phyloP scores from a whole-genome alignment of 495 filamentous ascomycete species.

The Hyaloscypha variabilis region DNA sequence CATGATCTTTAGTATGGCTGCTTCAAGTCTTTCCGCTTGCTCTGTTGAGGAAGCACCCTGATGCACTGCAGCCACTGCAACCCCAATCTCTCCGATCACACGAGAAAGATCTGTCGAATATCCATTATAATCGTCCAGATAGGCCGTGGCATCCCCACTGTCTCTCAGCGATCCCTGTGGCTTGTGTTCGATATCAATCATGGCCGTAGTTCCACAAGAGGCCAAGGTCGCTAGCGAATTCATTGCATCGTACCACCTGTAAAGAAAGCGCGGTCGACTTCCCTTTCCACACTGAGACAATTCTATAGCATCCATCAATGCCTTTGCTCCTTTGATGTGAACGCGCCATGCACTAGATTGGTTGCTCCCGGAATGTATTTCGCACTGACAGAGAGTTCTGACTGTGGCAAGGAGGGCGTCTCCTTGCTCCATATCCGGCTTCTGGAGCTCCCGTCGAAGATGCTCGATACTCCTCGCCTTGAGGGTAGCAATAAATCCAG shows the following conservation, averaged over 20 bases:
- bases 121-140: constrained; percentile 12
- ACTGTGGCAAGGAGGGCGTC: constrained; percentile 5
- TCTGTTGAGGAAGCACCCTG: background rate
- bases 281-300: background rate
- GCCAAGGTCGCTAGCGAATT: background rate
- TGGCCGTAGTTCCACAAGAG: background rate
- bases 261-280: background rate
- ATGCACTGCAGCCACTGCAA: background rate
- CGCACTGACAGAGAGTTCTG: constrained; percentile 4
- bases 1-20: background rate
- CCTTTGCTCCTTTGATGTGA: constrained; percentile 1
- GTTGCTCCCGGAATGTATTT: constrained; percentile 5
- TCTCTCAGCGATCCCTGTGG: background rate
- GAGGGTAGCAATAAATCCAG: background rate
- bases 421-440: background rate
- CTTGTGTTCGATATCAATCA: background rate
- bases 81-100: constrained; percentile 7
- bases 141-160: background rate
- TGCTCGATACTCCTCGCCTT: constrained; percentile 5
- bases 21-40: constrained; percentile 1
- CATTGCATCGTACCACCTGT: constrained; percentile 4
- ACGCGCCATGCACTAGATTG: background rate
- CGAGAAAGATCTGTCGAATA: constrained; percentile 4
- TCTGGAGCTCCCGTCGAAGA: background rate
- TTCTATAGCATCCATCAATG: constrained; percentile 1